Evolutionary conservation across 495 filamentous ascomycete species (phyloP).

Genomic region (Chaetomium fimeti): DNA sequence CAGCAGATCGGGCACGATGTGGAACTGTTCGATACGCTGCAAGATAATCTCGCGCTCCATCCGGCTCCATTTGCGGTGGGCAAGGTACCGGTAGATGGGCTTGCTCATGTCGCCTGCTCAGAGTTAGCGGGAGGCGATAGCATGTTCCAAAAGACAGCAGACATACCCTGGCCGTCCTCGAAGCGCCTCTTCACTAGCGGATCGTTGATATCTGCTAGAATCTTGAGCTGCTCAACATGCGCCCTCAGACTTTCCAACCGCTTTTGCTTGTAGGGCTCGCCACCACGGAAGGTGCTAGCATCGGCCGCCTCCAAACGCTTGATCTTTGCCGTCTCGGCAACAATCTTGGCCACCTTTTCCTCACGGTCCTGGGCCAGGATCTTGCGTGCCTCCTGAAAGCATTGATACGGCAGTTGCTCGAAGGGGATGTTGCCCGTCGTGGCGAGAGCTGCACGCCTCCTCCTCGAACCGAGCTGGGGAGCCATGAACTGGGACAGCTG

Average conservation of each 20-base stretch:
- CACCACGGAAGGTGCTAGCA: constrained; percentile 55
- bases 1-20: constrained; percentile 90
- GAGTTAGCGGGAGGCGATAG: constrained; percentile 23
- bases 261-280: constrained; percentile 60
- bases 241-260: constrained; percentile 67
- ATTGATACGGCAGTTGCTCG: constrained; percentile 90
- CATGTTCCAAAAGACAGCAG: not conserved
- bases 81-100: constrained; percentile 90
- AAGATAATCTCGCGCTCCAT: constrained; percentile 70
- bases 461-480: constrained; percentile 71
- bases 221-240: constrained; percentile 77
- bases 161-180: constrained; percentile 84
- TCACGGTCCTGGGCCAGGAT: constrained; percentile 74
- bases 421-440: constrained; percentile 75
- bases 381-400: constrained; percentile 92
- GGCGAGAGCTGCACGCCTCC: constrained; percentile 75
- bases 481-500: constrained; percentile 57
- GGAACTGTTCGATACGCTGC: constrained; percentile 86
- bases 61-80: constrained; percentile 78
- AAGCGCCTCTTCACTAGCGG: constrained; percentile 91
- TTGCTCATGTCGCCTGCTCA: constrained; percentile 84
- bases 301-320: constrained; percentile 57
- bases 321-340: constrained; percentile 58
- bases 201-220: constrained; percentile 93
- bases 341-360: constrained; percentile 71